Evolutionary conservation across 2,329 filamentous ascomycete species (phyloP), one percentile per base, ranked within the genome.

Genomic region (Ophiocordyceps robertsii): DNA sequence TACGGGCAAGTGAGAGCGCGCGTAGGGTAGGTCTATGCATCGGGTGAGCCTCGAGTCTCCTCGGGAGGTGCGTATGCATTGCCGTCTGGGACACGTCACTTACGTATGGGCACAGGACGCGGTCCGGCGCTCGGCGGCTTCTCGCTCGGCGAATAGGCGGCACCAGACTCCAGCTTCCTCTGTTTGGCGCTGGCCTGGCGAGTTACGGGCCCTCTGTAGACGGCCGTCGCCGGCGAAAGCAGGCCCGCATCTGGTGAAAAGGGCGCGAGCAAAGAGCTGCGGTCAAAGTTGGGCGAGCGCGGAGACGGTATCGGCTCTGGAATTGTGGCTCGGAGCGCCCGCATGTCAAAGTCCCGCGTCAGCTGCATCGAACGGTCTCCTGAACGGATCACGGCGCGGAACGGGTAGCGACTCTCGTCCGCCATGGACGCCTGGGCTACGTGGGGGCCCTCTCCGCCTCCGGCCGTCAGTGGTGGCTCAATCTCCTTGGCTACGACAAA

Each of bases 331-430:
- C 66, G 61, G 10, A 77, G 55, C 46, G 66, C 59, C 24, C 67
- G 59, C 13, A 75, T 55, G 45, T 75, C 63, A 45, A 78, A 72
- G 16, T 62, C 65, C 29, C 72, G 64, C 47, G 67, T 63, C 16
- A 79, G 59, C 1, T 69, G 49, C 47, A 75, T 67, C 1, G 71
- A 60, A 16, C 64, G 58, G 2, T 65, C 62, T 24, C 50, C 47
- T 6, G 58, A 59, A 29, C 53, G 57, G 29, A 61, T 49, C 13
- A 56, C 48, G 8, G 55, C 55, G 7, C 52, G 51, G 4, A 56
- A 51, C n/a, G 49, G 53, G 31, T 58, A 40, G 9, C 42, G 50
- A n/a, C 47, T 46, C 7, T 49, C 45, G 3, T 17, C 16, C 33
- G 35, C 4, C 14, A 13, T 16, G n/a, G 29, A 4, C 10, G 21